A percentile compares a stretch with the other conserved stretches of the same genome.
phyloP scores from a whole-genome alignment of 2,329 filamentous ascomycete species.

The Neopestalotiopsis sp. region DNA sequence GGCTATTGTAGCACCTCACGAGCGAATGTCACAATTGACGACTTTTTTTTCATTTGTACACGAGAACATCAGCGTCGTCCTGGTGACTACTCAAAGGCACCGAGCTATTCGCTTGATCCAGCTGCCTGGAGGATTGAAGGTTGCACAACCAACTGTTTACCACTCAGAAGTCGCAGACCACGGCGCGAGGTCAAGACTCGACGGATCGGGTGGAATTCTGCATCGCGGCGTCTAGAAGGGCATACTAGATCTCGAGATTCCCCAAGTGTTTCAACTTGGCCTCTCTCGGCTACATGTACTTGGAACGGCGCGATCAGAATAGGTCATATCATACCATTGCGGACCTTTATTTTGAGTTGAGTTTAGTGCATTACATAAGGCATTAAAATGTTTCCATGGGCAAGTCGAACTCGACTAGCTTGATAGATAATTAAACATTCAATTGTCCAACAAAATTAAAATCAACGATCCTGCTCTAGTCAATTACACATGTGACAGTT shows the following conservation, averaged over 20 bases:
- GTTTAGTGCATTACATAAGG: background rate
- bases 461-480: no score
- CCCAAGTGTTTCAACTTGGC: no score
- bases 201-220: background rate
- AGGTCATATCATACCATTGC: background rate
- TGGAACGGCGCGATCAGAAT: background rate
- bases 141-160: background rate
- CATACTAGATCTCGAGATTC: background rate
- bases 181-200: background rate
- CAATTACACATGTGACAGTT: no score
- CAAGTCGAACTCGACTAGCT: background rate
- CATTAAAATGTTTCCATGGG: background rate
- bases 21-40: constrained; percentile 27
- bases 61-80: constrained; percentile 31
- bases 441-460: background rate
- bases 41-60: constrained; percentile 30
- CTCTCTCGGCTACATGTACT: background rate
- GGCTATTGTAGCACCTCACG: constrained; percentile 32
- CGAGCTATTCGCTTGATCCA: constrained; percentile 22
- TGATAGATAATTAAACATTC: background rate
- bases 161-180: background rate
- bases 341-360: background rate
- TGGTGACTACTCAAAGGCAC: constrained; percentile 25
- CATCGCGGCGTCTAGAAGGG: background rate
- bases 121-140: background rate